Evolutionary conservation across 495 filamentous ascomycete species (phyloP).

Genomic region (Ascodesmis nigricans): DNA sequence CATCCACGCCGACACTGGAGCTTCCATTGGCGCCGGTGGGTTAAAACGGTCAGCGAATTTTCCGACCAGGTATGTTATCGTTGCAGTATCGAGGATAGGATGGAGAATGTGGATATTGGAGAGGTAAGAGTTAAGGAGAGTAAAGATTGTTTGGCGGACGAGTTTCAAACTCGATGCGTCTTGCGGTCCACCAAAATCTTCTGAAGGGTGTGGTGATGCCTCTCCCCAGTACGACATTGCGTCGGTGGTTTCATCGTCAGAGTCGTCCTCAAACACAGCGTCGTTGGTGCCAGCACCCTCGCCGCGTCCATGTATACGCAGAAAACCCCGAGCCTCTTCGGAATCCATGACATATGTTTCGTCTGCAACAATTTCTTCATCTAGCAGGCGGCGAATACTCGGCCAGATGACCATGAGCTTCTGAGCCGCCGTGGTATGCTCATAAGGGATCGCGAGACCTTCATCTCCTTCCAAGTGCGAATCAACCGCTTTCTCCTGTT

Average conservation of each 20-base stretch:
- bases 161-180: too few species aligned
- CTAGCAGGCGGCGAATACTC: constrained; percentile 30
- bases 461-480: constrained; percentile 23
- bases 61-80: constrained; percentile 29
- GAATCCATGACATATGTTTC: constrained; percentile 33
- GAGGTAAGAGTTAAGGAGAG: constrained; percentile 49
- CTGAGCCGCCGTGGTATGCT: constrained; percentile 50
- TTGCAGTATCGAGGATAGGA: constrained; percentile 48
- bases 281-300: constrained; percentile 36
- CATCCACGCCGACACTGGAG: constrained; percentile 1
- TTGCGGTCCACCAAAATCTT: too few species aligned
- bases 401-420: constrained; percentile 43
- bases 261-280: constrained; percentile 15
- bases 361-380: constrained; percentile 19
- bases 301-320: constrained; percentile 57
- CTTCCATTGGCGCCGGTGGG: neutral
- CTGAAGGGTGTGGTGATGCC: too few species aligned
- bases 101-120: constrained; percentile 71
- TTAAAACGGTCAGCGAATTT: constrained; percentile 25
- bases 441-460: constrained; percentile 34
- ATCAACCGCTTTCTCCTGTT: too few species aligned
- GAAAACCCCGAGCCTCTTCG: constrained; percentile 53
- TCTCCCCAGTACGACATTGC: too few species aligned
- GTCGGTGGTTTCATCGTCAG: constrained; percentile 12
- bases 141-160: constrained; percentile 35